These are phyloP conservation scores for Fusarium brevicatenulatum DNA, from an alignment of 2,329 filamentous ascomycete genomes.

Conservation along the genomic window DNA sequence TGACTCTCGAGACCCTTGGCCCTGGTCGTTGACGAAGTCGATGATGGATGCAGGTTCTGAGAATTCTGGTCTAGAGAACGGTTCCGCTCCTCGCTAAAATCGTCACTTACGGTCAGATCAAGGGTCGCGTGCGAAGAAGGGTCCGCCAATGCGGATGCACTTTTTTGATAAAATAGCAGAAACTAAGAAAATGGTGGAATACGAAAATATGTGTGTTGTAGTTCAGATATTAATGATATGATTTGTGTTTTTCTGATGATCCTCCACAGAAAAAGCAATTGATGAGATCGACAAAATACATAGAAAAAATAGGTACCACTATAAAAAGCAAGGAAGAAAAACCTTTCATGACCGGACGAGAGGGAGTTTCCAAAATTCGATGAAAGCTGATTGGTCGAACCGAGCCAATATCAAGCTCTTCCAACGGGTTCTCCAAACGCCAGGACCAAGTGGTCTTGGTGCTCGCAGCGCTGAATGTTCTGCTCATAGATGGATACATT, in stretches of 20 bases:
- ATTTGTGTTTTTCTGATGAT: not conserved
- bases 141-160: constrained; percentile 16
- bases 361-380: constrained; percentile 25
- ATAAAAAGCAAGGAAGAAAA: constrained; percentile 27
- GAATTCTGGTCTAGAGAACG: constrained; percentile 17
- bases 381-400: constrained; percentile 31
- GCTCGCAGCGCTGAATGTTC: constrained; percentile 24
- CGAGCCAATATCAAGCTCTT: constrained; percentile 22
- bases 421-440: constrained; percentile 31
- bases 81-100: constrained; percentile 37
- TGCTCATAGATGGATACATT: constrained; percentile 23
- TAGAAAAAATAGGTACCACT: not conserved
- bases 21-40: constrained; percentile 11
- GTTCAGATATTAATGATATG: constrained; percentile 2
- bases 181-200: not conserved
- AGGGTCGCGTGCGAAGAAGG: constrained; percentile 31
- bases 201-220: not conserved
- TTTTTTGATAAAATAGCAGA: not conserved
- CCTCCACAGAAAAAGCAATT: constrained; percentile 10
- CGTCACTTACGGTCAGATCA: constrained; percentile 27
- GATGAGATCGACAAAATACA: constrained; percentile 16
- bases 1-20: constrained; percentile 28
- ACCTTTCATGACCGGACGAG: constrained; percentile 19
- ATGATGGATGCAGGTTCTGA: constrained; percentile 14
- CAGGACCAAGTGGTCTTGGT: constrained; percentile 10